Evolutionary conservation across 176 grass and related monocot genomes (phyloP), one percentile per base, ranked within the genome.

Genomic region (Bothriochloa decipiens): DNA sequence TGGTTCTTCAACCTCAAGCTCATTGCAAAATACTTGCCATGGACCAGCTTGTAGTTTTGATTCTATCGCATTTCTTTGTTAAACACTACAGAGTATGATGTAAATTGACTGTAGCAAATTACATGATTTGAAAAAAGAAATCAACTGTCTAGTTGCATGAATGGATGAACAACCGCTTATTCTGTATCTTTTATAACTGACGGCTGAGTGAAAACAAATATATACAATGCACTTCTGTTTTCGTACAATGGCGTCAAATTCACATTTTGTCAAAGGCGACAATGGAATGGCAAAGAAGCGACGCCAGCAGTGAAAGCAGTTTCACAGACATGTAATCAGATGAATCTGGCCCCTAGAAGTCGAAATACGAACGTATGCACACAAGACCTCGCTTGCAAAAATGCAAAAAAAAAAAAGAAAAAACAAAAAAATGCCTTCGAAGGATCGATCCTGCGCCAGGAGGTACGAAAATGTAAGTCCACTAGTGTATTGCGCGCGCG

Each of bases 11-110:
- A n/a, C n/a, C n/a, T n/a, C n/a, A n/a, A n/a, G n/a, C n/a, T n/a
- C 93, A 86, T 96, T 25, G 55, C 82, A n/a, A 94, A 96, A 78
- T 89, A 89, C 80, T 85, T 81, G 27, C 28, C 90, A 53, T 91
- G 84, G 79, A 57, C 49, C 17, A 73, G 47, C 13, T 4, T 68
- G 61, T 45, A 83, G 41, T 75, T 70, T 84, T 5, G 20, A 47
- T 57, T 76, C 32, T 72, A 1, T 32, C 29, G 29, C 17, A 16
- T 70, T 76, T 82, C 17, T 86, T 82, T 27, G 28, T 73, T 86
- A 79, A 25, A 68, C 67, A 39, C 4, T 55, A 65, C 15, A 49
- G 23, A 65, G 13, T 40, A 84, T 75, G 67, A 22, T 45, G 29
- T 37, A 25, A 61, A 80, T n/a, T 53, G 36, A 2, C 46, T 32